Conservation (phyloP, 2,329 filamentous ascomycete species). For the Emergomyces pasteurianus region DNA sequence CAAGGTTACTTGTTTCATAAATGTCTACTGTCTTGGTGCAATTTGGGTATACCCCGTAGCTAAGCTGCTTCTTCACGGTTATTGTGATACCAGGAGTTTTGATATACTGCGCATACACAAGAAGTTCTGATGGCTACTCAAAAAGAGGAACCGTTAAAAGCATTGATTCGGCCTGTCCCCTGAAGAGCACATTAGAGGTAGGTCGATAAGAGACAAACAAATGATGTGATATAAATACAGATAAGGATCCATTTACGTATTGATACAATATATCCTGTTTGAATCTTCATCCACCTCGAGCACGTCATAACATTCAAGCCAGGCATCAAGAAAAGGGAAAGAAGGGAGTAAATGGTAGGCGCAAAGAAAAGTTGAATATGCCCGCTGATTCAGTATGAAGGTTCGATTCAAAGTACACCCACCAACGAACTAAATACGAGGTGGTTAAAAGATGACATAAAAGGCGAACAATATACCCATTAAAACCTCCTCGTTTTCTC, state of each 20-base stretch:
- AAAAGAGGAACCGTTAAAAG: no score
- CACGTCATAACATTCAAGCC: background rate
- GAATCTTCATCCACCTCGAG: background rate
- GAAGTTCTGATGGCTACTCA: no score
- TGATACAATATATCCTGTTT: background rate
- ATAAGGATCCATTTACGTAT: background rate
- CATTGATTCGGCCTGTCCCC: no score
- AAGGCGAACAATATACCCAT: background rate
- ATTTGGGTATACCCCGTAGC: no score
- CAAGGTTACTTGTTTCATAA: no score
- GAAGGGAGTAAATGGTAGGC: background rate
- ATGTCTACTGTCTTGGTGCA: no score
- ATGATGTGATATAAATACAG: no score
- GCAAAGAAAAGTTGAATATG: conserved; percentile 31
- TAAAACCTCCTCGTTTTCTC: conserved; percentile 41
- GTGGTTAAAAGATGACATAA: background rate
- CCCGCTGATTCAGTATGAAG: background rate
- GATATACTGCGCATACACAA: no score
- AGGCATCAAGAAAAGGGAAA: background rate
- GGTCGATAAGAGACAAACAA: no score
- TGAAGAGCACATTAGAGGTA: no score
- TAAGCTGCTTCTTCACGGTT: no score
- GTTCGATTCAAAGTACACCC: background rate
- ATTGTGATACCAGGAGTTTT: no score
- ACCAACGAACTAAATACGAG: background rate